Evolutionary conservation across 2,329 filamentous ascomycete species (phyloP), one percentile per base, ranked within the genome.

Genomic region (Cryphonectria japonica): DNA sequence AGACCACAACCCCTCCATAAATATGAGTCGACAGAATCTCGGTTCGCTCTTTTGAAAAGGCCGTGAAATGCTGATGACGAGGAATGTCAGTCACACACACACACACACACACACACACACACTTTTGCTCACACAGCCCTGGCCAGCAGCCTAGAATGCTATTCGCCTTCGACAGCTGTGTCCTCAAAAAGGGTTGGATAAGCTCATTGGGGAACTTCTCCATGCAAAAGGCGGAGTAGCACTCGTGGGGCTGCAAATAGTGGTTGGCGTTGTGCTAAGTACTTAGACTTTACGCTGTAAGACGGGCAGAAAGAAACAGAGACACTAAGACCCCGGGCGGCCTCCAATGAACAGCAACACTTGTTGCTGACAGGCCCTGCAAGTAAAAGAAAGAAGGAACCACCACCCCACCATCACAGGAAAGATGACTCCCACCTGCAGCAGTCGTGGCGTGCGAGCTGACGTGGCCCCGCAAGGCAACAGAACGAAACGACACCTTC

Each of bases 391-490:
- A 34, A 34, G 34, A 34, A 34, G 34, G 34, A 52, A 63, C 22
- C 19, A 65, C 43, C 34, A 43, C 69, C 69, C 66, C 54, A 50
- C 67, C 50, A 41, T 26, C 52, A 32, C 52, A 34, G n/a, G 3
- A 57, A 60, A 50, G 46, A 68, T 71, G 69, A 71, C 69, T 69
- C 61, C 57, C 37, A 66, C 70, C 64, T 50, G 52, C 70, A 70
- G 52, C 70, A 70, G 54, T 16, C 62, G 32, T 39, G 54, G 39
- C 43, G 32, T 67, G 66, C 70, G 66, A 74, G 73, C 69, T 74
- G 71, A 74, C 73, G 73, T 72, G 73, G 73, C 73, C 73, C 66
- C 57, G 62, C 54, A 72, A 73, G 72, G 72, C 70, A 73, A 63
- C 70, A 50, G 46, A 50, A 50, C 22, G 37, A 39, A 39, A 39